A percentile compares a stretch with the other conserved stretches of the same genome.
Conservation (phyloP, 192 early-diverging fungal species). For the Backusella liffmaniae region DNA sequence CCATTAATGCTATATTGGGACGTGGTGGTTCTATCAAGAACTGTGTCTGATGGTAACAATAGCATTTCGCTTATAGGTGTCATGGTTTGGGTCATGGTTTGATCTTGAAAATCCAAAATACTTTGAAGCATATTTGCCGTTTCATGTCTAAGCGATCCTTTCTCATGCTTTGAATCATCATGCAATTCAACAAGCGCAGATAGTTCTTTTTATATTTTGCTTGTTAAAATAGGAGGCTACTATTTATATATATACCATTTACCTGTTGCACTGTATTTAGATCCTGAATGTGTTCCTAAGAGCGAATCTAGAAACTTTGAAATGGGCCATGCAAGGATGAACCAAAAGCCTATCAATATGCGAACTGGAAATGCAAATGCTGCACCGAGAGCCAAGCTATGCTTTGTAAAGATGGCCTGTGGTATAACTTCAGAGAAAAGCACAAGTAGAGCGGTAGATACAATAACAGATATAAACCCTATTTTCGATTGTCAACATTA, state of each 20-base stretch:
- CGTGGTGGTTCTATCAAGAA: slow-evolving; percentile 34
- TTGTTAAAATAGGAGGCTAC: neutral
- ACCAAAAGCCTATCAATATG: slow-evolving; percentile 53
- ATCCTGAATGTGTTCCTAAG: slow-evolving; percentile 77
- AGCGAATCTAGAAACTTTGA: slow-evolving; percentile 79
- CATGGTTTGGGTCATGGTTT: slow-evolving; percentile 59
- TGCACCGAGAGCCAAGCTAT: slow-evolving; percentile 89
- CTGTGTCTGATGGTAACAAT: slow-evolving; percentile 50
- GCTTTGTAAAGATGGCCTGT: slow-evolving; percentile 84
- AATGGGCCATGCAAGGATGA: slow-evolving; percentile 79
- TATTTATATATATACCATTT: neutral
- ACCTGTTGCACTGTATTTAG: slow-evolving; percentile 71
- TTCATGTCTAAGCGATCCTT: slow-evolving; percentile 62
- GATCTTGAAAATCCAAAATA: slow-evolving; percentile 64
- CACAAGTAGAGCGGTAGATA: slow-evolving; percentile 81
- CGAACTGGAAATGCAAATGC: slow-evolving; percentile 76
- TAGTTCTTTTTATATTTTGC: slow-evolving; percentile 37
- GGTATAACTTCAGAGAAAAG: slow-evolving; percentile 96
- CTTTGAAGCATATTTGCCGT: slow-evolving; percentile 69
- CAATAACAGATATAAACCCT: slow-evolving; percentile 77
- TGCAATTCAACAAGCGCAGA: slow-evolving; percentile 65
- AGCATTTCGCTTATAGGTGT: slow-evolving; percentile 59
- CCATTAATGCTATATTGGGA: neutral
- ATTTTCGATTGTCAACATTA: neutral
- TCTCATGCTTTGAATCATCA: slow-evolving; percentile 44